Base-by-base conservation (phyloP, 2,329 filamentous ascomycete genomes). In the Alternaria sp. region DNA sequence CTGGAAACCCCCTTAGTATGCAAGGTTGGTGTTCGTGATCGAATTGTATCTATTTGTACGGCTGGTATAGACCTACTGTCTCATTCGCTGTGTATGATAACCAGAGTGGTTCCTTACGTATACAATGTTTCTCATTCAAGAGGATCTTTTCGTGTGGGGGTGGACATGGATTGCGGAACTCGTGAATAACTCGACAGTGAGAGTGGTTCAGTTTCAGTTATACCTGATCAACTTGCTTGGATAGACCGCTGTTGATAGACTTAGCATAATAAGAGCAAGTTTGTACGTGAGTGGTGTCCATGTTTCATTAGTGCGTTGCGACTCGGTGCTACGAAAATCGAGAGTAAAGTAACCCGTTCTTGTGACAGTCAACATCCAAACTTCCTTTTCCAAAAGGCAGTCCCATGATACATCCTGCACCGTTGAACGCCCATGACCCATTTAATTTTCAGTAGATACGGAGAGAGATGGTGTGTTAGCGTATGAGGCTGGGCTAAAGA, bases 351-450 rank as follows among this genome's bases (percentile, higher is more conserved):
- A 0, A 11, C 10, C 17, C 44, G 4, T n/a, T 33, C 42, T 21
- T 46, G 23, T 46, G 5, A 10, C 11, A 11, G 23, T 24, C 9
- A 7, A 0, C 1, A 28, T 10, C 23, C 44, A 21, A 24, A 3
- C 17, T 9, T 17, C 4, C 7, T 23, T 0, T 0, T 24, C 7
- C 13, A 21, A n/a, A 9, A 34, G 11, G 1, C 1, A 1, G 3
- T 34, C 7, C 17, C 8, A 2, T 9, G 11, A 24, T 24, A 34
- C 33, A 3, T 17, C 17, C 1, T 21, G 44, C 44, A 29, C 44
- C 44, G 3, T 46, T 11, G 0, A 33, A 24, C 44, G 13, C 44
- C 44, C 2, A 11, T 21, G 13, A 1, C 4, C 7, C 44, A 46
- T 2, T 33, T 23, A 1, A 33, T 10, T 7, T 46, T 33, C 44